phyloP scores from a whole-genome alignment of 2,329 filamentous ascomycete species.

The Verticillium nonalfalfae region DNA sequence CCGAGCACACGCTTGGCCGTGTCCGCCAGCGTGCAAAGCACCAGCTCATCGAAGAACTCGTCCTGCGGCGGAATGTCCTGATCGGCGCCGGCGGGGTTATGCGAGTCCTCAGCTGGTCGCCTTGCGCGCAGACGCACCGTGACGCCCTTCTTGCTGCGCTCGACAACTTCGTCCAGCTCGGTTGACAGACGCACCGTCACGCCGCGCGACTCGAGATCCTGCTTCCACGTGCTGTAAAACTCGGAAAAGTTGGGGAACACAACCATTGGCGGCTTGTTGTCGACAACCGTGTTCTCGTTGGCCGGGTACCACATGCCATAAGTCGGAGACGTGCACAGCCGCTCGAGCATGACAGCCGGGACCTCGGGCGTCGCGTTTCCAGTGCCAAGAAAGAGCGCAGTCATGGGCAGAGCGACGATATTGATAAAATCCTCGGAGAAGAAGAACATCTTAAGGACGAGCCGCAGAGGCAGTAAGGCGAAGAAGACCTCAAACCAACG shows the following conservation, averaged over 20 bases:
- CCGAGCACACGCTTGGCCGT: slow-evolving; percentile 53
- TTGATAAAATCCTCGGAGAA: slow-evolving; percentile 63
- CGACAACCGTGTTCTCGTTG: slow-evolving; percentile 35
- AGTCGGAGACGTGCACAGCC: slow-evolving; percentile 44
- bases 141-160: slow-evolving; percentile 44
- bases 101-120: slow-evolving; percentile 22
- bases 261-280: slow-evolving; percentile 54
- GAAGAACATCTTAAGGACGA: slow-evolving; percentile 56
- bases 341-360: slow-evolving; percentile 55
- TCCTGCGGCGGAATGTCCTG: slow-evolving; percentile 45
- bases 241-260: slow-evolving; percentile 53
- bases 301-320: slow-evolving; percentile 49
- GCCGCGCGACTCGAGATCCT: slow-evolving; percentile 42
- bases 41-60: slow-evolving; percentile 56
- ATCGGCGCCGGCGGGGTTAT: slow-evolving; percentile 27
- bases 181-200: slow-evolving; percentile 50
- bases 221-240: slow-evolving; percentile 52
- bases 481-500: slow-evolving; percentile 50
- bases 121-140: slow-evolving; percentile 36
- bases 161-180: slow-evolving; percentile 43
- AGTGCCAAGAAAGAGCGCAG: slow-evolving; percentile 55
- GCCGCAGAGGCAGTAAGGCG: slow-evolving; percentile 51
- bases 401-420: slow-evolving; percentile 52
- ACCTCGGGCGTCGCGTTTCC: slow-evolving; percentile 66
- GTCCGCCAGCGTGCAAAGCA: slow-evolving; percentile 56